A percentile compares a stretch with the other conserved stretches of the same genome.
phyloP scores from a whole-genome alignment of 768 basidiomycete species.

The Flagelloscypha sp. region DNA sequence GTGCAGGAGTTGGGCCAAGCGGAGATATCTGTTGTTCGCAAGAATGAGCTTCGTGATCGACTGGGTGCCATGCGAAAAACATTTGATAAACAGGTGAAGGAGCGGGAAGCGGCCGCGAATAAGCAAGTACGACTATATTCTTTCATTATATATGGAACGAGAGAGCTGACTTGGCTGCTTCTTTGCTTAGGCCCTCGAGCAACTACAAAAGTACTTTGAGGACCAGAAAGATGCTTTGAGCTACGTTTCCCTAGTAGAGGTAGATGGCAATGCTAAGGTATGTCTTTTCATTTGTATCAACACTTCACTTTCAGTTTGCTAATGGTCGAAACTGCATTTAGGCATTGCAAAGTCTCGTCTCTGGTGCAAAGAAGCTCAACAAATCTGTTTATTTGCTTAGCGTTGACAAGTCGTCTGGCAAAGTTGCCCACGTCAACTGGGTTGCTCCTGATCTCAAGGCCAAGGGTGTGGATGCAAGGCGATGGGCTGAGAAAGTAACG shows the following conservation, averaged over 20 bases:
- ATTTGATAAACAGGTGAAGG: slow-evolving; percentile 80
- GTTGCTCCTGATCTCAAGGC: slow-evolving; percentile 52
- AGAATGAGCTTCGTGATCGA: slow-evolving; percentile 71
- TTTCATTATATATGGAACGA: not conserved
- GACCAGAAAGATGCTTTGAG: slow-evolving; percentile 62
- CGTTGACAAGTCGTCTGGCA: slow-evolving; percentile 55
- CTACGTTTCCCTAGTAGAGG: slow-evolving; percentile 65
- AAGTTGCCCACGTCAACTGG: slow-evolving; percentile 83
- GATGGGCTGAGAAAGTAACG: slow-evolving; percentile 77
- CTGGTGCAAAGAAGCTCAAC: slow-evolving; percentile 69
- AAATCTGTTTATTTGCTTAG: slow-evolving; percentile 90
- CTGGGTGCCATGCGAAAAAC: slow-evolving; percentile 67
- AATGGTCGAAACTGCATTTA: slow-evolving; percentile 20
- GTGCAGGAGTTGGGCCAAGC: slow-evolving; percentile 82
- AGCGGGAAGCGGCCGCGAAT: slow-evolving; percentile 63
- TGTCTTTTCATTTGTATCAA: slow-evolving; percentile 1
- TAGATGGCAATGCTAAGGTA: slow-evolving; percentile 84
- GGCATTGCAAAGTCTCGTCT: slow-evolving; percentile 69
- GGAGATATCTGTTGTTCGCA: slow-evolving; percentile 80
- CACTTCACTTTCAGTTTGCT: slow-evolving; percentile 5
- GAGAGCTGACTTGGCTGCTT: not conserved
- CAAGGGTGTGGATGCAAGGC: slow-evolving; percentile 71
- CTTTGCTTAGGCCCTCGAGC: slow-evolving; percentile 54
- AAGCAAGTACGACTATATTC: slow-evolving; percentile 51
- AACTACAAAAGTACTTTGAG: slow-evolving; percentile 64